Conservation (phyloP, 371 early-diverging fungal species). For the Cokeromyces recurvatus region DNA sequence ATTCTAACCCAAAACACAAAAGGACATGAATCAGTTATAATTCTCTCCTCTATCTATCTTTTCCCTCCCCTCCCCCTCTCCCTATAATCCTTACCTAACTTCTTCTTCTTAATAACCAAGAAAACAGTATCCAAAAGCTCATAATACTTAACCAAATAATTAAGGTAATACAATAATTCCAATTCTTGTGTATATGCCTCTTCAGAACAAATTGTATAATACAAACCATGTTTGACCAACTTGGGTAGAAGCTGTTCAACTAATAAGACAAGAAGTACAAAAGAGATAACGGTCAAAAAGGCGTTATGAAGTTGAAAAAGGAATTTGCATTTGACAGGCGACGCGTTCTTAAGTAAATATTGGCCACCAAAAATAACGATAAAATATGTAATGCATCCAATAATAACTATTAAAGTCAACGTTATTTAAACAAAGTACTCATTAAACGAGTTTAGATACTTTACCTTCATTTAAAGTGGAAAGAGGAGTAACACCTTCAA, state of each 20-base stretch:
- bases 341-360: conserved; percentile 45
- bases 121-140: conserved; percentile 70
- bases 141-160: conserved; percentile 67
- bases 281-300: conserved; percentile 58
- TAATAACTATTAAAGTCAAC: conserved; percentile 31
- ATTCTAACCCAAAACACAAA: conserved; percentile 28
- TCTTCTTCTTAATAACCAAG: conserved; percentile 64
- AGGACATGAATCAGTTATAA: background rate
- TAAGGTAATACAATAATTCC: conserved; percentile 61
- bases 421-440: background rate
- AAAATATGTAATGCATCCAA: conserved; percentile 51
- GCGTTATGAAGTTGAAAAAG: conserved; percentile 71
- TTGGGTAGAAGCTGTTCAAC: conserved; percentile 66
- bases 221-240: conserved; percentile 55
- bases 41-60: no score
- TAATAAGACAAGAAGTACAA: conserved; percentile 54
- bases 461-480: conserved; percentile 47
- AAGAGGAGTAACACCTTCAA: conserved; percentile 55
- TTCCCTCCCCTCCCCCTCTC: no score
- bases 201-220: conserved; percentile 56
- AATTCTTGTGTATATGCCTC: conserved; percentile 52
- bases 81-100: conserved; percentile 31
- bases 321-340: conserved; percentile 55
- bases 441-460: background rate
- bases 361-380: conserved; percentile 65